Evolutionary conservation across 139 green algal genomes (phyloP), one percentile per base, ranked within the genome.

Genomic region (Coelastrella sp.): DNA sequence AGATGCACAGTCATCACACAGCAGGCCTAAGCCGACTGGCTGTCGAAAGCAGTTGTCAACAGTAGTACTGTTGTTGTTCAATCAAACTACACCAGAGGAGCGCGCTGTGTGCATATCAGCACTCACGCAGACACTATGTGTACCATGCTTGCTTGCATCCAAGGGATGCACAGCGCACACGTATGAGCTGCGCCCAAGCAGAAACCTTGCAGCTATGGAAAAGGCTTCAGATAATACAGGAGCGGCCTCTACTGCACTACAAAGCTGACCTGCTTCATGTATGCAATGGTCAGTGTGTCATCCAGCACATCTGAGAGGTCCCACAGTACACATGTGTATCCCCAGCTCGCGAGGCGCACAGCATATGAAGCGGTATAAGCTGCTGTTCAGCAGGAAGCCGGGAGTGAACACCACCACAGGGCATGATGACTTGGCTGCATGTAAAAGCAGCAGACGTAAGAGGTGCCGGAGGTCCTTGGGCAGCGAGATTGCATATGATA

Each of bases 291-390:
- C 3, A 86, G 80, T 60, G 80, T 86, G 32, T 86, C 80, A 73
- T 86, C 80, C 60, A 86, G 80, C 3, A 86, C 80, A 75, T 76
- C 80, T 5, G 60, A 76, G 16, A 86, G 64, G 60, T 86, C 80
- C 80, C 80, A 86, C n/a, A 86, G 60, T n/a, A 86, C 59, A 56
- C 68, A 76, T 7, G 85, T 81, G 56, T 92, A 86, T 14, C 92
- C 92, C 80, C 86, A 92, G 19, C 32, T 82, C 4, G 92, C 90
- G 19, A 93, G 85, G 17, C 85, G 71, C 1, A 7, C 3, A 2
- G 84, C 90, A 58, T 95, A 95, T 58, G 85, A 92, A 92, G 58
- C 81, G 47, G 86, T 93, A 95, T 59, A 93, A 76, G 13, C 59
- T 89, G 85, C 58, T 77, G 77, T 92, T 82, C 59, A 95, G 81